Evolutionary conservation across 1,284 basidiomycete species (phyloP), one percentile per base, ranked within the genome.

Genomic region (Tylopilus orsonianus): DNA sequence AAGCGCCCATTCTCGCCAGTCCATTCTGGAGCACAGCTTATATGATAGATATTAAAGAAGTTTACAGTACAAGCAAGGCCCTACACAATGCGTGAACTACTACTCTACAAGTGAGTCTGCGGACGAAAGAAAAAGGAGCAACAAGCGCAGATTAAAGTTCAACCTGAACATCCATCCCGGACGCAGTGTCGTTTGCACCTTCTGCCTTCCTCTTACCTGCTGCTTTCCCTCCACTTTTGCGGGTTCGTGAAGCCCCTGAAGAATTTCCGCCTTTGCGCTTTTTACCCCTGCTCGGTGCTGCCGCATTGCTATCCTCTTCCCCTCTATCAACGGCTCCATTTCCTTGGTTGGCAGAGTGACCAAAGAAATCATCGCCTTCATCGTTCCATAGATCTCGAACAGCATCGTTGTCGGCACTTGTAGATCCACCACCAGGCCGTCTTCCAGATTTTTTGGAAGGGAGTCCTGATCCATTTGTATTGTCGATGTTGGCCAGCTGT

Each of bases 301-400:
- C 26, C 6, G 41, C 24, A 27, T 35, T 29, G 18, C 54, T 40
- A 6, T 68, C 64, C 8, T 70, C 71, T 40, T 74, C 72, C 8
- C 69, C 70, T 20, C 71, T 77, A 24, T 70, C 70, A 19, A 47
- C 59, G 3, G 41, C 39, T 36, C 35, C 35, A 18, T 52, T 52
- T 29, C 57, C 68, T 19, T 57, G 54, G 33, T 46, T 58, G 19
- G 55, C 42, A 19, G 64, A 55, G 44, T 83, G 81, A 1, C 83
- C 84, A 59, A 90, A 90, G 69, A 90, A 90, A 57, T 89, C 85
- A 56, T 90, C 87, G 8, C 86, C 87, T 60, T 90, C 87, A 38
- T 90, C 87, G 53, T 85, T 83, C 88, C 88, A 90, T 13, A 90
- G 65, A 57, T 90, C 88, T 37, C 80, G 77, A 29, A 78, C 74